These are phyloP conservation scores for Biscogniauxia mediterranea DNA, from an alignment of 2,329 filamentous ascomycete genomes.

Conservation along the genomic window DNA sequence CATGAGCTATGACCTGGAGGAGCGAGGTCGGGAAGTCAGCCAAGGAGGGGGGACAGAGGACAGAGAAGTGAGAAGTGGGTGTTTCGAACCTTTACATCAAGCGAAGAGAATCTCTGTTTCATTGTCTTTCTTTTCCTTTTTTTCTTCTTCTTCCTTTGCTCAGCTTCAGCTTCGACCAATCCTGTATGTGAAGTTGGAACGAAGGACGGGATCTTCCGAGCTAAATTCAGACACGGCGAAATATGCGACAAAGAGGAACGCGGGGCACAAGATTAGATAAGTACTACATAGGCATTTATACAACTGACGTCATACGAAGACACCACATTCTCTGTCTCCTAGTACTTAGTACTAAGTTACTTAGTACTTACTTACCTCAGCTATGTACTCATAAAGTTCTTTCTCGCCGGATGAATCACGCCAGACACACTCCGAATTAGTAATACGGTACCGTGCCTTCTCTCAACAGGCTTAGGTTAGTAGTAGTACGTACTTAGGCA, in stretches of 20 bases:
- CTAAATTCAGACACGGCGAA: no score
- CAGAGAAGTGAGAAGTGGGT: not conserved
- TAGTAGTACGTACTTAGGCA: no score
- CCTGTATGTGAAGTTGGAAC: not conserved
- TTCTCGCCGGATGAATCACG: slow-evolving; percentile 1
- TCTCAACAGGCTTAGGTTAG: no score
- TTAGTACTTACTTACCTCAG: no score
- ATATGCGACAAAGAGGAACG: not conserved
- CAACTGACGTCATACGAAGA: not conserved
- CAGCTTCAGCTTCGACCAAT: not conserved
- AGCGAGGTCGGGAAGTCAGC: slow-evolving; percentile 4
- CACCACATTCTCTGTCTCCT: not conserved
- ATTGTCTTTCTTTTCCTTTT: slow-evolving; percentile 33
- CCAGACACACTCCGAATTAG: no score
- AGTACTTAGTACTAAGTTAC: no score
- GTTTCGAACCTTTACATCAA: slow-evolving; percentile 52
- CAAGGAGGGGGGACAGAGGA: not conserved
- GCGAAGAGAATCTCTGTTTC: slow-evolving; percentile 59
- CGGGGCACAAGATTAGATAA: not conserved
- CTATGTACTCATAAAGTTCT: no score
- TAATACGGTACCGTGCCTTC: no score
- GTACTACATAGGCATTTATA: no score
- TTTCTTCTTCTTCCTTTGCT: not conserved
- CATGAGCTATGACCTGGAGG: slow-evolving; percentile 82
- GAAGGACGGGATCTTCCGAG: no score